Conservation (phyloP, 441 rosid genomes). For the Pelargonium australe region DNA sequence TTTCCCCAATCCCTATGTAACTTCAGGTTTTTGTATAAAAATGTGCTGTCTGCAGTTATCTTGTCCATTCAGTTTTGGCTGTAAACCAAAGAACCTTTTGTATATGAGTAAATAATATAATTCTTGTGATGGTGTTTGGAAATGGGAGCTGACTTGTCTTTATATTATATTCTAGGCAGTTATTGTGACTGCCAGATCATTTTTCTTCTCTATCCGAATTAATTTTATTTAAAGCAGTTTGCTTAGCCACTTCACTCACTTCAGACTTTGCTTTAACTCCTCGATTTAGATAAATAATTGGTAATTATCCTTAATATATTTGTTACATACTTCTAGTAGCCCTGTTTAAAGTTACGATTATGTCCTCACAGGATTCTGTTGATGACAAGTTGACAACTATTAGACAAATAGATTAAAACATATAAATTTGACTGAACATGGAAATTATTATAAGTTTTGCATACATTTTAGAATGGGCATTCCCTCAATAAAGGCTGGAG, state of each 20-base stretch:
- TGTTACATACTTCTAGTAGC: background rate
- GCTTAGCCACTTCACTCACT: background rate
- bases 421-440: background rate
- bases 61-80: background rate
- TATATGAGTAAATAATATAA: too few species aligned
- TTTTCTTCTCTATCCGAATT: background rate
- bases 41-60: background rate
- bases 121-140: too few species aligned
- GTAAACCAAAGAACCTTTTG: too few species aligned
- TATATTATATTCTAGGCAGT: background rate
- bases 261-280: background rate
- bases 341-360: background rate
- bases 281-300: background rate
- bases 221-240: background rate
- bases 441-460: too few species aligned
- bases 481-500: too few species aligned
- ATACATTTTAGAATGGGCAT: too few species aligned
- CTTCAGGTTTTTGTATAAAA: too few species aligned
- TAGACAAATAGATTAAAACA: background rate
- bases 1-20: background rate
- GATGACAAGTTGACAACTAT: background rate
- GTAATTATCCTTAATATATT: background rate
- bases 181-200: background rate
- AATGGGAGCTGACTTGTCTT: too few species aligned
- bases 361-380: background rate